phyloP scores from a whole-genome alignment of 768 basidiomycete genomes.

The Zangia roseola region DNA sequence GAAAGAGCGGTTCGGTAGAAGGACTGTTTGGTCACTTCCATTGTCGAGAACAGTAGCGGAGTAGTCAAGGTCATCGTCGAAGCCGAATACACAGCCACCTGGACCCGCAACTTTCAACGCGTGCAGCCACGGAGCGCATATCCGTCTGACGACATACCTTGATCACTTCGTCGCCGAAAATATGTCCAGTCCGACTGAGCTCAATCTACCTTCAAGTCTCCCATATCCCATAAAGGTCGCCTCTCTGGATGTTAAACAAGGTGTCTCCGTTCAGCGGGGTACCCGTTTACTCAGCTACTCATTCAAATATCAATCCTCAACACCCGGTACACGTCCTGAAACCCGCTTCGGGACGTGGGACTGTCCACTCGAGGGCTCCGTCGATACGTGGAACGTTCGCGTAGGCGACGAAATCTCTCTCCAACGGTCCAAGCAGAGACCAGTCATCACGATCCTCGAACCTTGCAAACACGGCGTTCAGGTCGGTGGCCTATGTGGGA shows the following conservation, averaged over 20 bases:
- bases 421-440: conserved; percentile 55
- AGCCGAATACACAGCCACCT: conserved; percentile 21
- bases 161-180: background rate
- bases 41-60: conserved; percentile 67
- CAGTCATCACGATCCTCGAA: conserved; percentile 70
- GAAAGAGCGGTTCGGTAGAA: conserved; percentile 71
- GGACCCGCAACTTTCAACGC: conserved; percentile 1
- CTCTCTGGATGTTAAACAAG: conserved; percentile 54
- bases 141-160: conserved; percentile 13
- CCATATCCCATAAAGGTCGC: conserved; percentile 86
- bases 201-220: conserved; percentile 73
- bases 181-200: conserved; percentile 66
- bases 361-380: conserved; percentile 74
- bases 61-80: conserved; percentile 11
- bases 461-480: conserved; percentile 98
- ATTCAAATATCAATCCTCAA: conserved; percentile 56
- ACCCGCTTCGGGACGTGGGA: conserved; percentile 91
- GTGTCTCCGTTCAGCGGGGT: conserved; percentile 59
- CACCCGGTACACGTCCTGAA: conserved; percentile 51
- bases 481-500: conserved; percentile 84
- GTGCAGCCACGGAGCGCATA: background rate
- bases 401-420: conserved; percentile 63
- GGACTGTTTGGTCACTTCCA: conserved; percentile 74
- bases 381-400: conserved; percentile 69
- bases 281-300: conserved; percentile 82